Percentiles rank a stretch among this genome's conserved stretches.
Evolutionary conservation across 78 protist species (phyloP).

Genomic region (slime mould (Dictyostelium discoideum)): DNA sequence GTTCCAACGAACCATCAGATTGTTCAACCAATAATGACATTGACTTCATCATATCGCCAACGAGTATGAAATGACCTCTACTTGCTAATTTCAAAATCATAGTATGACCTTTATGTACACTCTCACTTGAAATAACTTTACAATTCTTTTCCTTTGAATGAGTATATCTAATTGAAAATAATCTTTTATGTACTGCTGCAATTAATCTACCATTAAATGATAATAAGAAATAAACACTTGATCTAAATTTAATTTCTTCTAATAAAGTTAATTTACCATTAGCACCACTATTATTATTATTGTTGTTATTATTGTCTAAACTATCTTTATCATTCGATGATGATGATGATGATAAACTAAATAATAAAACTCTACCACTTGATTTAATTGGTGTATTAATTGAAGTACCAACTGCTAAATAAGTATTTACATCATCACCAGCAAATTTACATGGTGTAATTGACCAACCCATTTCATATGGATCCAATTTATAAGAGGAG

Average conservation of each 20-base stretch:
- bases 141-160: neutral
- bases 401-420: conserved; percentile 93
- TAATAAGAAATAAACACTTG: conserved; percentile 71
- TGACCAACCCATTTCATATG: conserved; percentile 55
- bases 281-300: neutral
- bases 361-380: conserved; percentile 90
- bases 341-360: conserved; percentile 10
- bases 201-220: conserved; percentile 85
- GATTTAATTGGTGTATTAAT: conserved; percentile 57
- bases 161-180: neutral
- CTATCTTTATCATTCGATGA: neutral
- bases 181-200: conserved; percentile 83
- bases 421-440: conserved; percentile 41
- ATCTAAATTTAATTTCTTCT: conserved; percentile 26
- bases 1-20: conserved; percentile 23
- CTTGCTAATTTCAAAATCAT: conserved; percentile 60
- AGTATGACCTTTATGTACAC: conserved; percentile 86
- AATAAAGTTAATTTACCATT: conserved; percentile 2
- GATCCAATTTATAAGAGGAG: neutral
- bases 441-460: neutral
- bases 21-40: conserved; percentile 71
- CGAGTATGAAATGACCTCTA: conserved; percentile 93
- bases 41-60: conserved; percentile 94
- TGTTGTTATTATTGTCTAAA: too few species aligned
- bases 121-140: conserved; percentile 33